These are phyloP conservation scores for Trichoderma koningii DNA, from an alignment of 2,329 filamentous ascomycete species.

Conservation along the genomic window DNA sequence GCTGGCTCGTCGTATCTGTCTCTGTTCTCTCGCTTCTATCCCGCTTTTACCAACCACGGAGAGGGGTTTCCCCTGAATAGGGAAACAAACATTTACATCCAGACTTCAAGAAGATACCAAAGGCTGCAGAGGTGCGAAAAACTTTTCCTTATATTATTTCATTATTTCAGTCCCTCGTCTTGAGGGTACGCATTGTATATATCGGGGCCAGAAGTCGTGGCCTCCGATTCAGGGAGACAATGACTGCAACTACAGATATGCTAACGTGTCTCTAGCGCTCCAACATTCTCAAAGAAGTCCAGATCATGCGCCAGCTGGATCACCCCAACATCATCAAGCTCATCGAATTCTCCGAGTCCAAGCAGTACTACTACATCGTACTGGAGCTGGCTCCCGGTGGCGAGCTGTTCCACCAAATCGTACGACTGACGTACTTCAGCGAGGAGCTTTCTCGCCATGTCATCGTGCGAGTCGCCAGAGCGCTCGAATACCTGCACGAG, in stretches of 20 bases:
- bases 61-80: slow-evolving; percentile 58
- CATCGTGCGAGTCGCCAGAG: slow-evolving; percentile 92
- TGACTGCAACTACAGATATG: slow-evolving; percentile 30
- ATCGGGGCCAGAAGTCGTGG: slow-evolving; percentile 13
- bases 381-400: slow-evolving; percentile 93
- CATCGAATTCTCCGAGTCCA: slow-evolving; percentile 89
- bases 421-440: slow-evolving; percentile 96
- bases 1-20: slow-evolving; percentile 27
- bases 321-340: slow-evolving; percentile 96
- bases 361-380: slow-evolving; percentile 96
- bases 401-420: slow-evolving; percentile 97
- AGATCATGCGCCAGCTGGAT: slow-evolving; percentile 96
- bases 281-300: slow-evolving; percentile 97
- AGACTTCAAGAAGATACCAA: slow-evolving; percentile 92
- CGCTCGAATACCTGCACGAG: slow-evolving; percentile 90
- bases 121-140: slow-evolving; percentile 93
- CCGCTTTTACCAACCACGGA: slow-evolving; percentile 56
- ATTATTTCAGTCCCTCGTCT: slow-evolving; percentile 32
- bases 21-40: slow-evolving; percentile 30
- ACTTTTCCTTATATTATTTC: slow-evolving; percentile 39
- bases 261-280: slow-evolving; percentile 67
- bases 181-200: not conserved
- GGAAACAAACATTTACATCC: slow-evolving; percentile 91
- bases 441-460: slow-evolving; percentile 93
- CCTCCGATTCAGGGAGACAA: slow-evolving; percentile 14